These are phyloP conservation scores for Quercus glauca DNA, from an alignment of 306 rosid genomes.

Conservation along the genomic window DNA sequence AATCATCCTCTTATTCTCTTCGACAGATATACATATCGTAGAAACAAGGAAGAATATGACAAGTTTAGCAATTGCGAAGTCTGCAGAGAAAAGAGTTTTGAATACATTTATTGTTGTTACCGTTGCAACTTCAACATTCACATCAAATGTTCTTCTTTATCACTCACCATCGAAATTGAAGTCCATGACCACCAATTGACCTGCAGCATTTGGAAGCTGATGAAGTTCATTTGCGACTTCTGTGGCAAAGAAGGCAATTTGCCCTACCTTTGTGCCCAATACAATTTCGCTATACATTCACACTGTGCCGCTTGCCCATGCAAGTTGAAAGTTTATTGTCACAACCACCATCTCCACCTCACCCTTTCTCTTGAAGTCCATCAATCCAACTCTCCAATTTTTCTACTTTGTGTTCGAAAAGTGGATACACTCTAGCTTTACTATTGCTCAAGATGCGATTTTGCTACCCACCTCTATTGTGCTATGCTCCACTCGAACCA, in stretches of 20 bases:
- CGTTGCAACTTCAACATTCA: neutral
- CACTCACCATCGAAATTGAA: neutral
- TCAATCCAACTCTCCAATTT: neutral
- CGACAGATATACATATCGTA: rapidly evolving
- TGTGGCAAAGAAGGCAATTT: neutral
- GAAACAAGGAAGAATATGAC: too few relatives aligned
- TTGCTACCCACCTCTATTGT: neutral
- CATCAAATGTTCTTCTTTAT: neutral
- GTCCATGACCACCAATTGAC: neutral
- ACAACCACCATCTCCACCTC: neutral
- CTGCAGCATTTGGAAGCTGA: neutral
- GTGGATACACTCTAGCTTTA: neutral
- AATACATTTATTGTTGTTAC: neutral
- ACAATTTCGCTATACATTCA: neutral
- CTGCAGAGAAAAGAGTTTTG: rapidly evolving
- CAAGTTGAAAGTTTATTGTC: rapidly evolving
- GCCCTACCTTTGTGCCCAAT: neutral
- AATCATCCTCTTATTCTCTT: neutral
- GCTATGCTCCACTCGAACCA: rapidly evolving
- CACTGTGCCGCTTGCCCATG: neutral
- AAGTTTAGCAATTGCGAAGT: too few relatives aligned
- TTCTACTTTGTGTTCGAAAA: neutral
- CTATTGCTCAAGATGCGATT: neutral
- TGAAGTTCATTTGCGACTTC: neutral
- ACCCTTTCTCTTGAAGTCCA: neutral